Percentiles rank a stretch among this genome's conserved stretches.
These are phyloP conservation scores for Solanum peruvianum DNA, from an alignment of 257 asterid species.

Conservation along the genomic window DNA sequence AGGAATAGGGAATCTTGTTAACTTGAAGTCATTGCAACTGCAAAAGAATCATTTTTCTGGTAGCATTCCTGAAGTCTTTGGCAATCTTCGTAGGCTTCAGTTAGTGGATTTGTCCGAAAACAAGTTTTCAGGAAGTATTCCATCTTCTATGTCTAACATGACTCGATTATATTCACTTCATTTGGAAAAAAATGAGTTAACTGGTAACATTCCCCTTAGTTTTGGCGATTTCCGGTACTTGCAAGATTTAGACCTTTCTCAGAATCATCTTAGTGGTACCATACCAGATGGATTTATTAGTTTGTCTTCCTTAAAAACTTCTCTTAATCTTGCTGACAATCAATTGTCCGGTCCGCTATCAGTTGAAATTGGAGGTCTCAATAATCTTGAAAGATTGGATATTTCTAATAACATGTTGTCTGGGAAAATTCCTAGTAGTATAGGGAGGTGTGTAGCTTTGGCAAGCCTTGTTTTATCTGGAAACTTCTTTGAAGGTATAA, in stretches of 20 bases:
- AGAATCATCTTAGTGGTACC: conserved; percentile 12
- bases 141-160: neutral
- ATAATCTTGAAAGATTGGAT: neutral
- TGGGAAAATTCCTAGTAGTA: conserved; percentile 6
- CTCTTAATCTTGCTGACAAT: conserved; percentile 6
- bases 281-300: neutral
- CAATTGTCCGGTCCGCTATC: conserved; percentile 4
- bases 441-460: conserved; percentile 4
- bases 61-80: neutral
- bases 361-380: neutral
- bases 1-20: neutral
- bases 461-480: conserved; percentile 10
- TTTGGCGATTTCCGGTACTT: conserved; percentile 2
- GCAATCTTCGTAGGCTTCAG: conserved; percentile 4
- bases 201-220: conserved; percentile 1
- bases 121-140: neutral
- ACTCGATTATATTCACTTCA: neutral
- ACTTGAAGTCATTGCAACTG: neutral
- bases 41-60: neutral
- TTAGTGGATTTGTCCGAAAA: neutral
- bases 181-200: neutral
- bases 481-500: conserved; percentile 9
- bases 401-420: conserved; percentile 20
- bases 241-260: conserved; percentile 5
- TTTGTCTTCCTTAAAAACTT: neutral